phyloP scores from a whole-genome alignment of 2,329 filamentous ascomycete genomes.

The Ambrosiella beaveri region DNA sequence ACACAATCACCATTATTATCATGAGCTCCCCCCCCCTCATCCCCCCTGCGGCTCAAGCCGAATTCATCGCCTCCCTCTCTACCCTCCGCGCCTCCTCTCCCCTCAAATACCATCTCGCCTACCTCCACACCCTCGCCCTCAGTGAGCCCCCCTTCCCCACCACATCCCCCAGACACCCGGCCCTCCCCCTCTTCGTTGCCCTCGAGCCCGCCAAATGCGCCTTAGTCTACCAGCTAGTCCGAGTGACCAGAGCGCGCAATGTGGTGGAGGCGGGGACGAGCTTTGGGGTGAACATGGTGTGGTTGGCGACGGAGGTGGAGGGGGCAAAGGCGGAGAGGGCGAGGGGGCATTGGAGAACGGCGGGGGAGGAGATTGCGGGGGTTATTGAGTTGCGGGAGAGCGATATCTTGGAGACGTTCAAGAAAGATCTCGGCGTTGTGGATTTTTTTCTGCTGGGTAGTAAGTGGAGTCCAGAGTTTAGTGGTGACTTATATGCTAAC shows the following conservation, averaged over 20 bases:
- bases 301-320: conserved; percentile 45
- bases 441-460: conserved; percentile 44
- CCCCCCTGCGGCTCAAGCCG: no score
- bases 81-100: conserved; percentile 13
- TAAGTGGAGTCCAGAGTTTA: conserved; percentile 22
- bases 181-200: conserved; percentile 30
- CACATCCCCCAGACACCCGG: not conserved
- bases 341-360: conserved; percentile 33
- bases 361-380: conserved; percentile 29
- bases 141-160: conserved; percentile 10
- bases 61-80: not conserved
- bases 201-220: conserved; percentile 41
- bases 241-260: conserved; percentile 29
- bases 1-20: not conserved
- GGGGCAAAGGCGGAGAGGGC: conserved; percentile 33
- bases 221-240: conserved; percentile 36
- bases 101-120: conserved; percentile 17
- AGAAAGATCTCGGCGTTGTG: conserved; percentile 29
- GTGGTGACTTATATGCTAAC: not conserved
- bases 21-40: not conserved
- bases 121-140: conserved; percentile 17
- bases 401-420: conserved; percentile 36
- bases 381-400: conserved; percentile 41
- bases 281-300: conserved; percentile 46
- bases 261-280: conserved; percentile 44